Evolutionary conservation across 148 eudicot species (phyloP), one percentile per base, ranked within the genome.

Genomic region (Tetragonia tetragonoides): DNA sequence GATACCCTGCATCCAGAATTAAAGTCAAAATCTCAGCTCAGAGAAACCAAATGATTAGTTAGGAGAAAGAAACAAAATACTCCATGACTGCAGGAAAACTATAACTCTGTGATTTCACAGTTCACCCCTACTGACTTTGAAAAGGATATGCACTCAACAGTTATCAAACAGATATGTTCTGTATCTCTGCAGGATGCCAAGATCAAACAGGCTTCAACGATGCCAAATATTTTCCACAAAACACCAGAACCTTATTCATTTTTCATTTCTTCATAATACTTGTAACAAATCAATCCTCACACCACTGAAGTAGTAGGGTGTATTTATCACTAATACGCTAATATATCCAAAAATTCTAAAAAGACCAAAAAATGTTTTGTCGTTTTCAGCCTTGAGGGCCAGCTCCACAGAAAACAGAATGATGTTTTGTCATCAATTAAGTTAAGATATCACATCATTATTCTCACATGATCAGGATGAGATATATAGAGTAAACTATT

Each of bases 1-100:
- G 14, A 87, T 67, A 71, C 98, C 97, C 98, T 94, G 77, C 51
- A 46, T 51, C 54, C 76, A 75, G 17, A 70, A 69, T 40, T 80
- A 37, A 10, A 63, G n/a, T 72, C 40, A 74, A 23, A 77, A 44
- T 3, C 60, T 64, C 39, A 75, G 38, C 10, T 10, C 54, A 39
- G 49, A 28, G 38, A 69, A 20, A 20, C 2, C 11, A 59, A n/a
- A 57, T 5, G 64, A 67, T 40, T 16, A 72, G 62, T 34, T 10
- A 5, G 41, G 7, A 49, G 24, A 28, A 16, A 28, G 10, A 37
- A 60, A 49, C 28, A 70, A 34, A 75, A 34, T 47, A 65, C 54
- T 75, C n/a, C 20, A 37, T 20, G 40, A 28, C 20, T 14, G 37
- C 3, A 17, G 4, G 10, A 11, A 64, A 18, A 42, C 14, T 16